A percentile compares a stretch with the other conserved stretches of the same genome.
phyloP scores from a whole-genome alignment of 345 rosid species.

The Limnanthes douglasii region DNA sequence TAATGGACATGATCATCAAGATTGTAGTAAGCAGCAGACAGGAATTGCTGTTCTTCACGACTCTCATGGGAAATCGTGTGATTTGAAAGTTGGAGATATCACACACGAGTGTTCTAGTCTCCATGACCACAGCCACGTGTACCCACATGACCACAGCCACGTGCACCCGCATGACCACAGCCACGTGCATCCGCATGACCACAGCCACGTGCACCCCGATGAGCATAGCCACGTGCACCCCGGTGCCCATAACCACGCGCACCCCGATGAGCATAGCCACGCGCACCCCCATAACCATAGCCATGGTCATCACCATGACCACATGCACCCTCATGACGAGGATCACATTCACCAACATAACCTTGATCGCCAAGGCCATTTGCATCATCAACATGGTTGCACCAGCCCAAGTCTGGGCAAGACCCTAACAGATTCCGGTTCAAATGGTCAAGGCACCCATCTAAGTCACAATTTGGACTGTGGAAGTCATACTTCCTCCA shows the following conservation, averaged over 20 bases:
- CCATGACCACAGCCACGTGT: slow-evolving; percentile 1
- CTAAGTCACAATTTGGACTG: slow-evolving; percentile 7
- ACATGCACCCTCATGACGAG: slow-evolving; percentile 10
- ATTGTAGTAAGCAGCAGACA: slow-evolving; percentile 22
- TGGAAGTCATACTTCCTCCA: slow-evolving; percentile 6
- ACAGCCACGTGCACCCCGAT: not conserved
- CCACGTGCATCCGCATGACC: not conserved
- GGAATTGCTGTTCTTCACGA: slow-evolving; percentile 20
- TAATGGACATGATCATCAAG: slow-evolving; percentile 14
- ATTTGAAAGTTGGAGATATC: not conserved
- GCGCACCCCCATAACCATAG: slow-evolving; percentile 5
- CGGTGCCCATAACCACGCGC: not conserved
- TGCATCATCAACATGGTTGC: slow-evolving; percentile 8
- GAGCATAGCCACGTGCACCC: slow-evolving; percentile 4
- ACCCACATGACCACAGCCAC: not conserved
- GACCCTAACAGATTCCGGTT: not conserved
- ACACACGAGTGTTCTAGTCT: not conserved
- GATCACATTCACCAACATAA: slow-evolving; percentile 5
- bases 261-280: slow-evolving; percentile 3
- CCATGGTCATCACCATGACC: slow-evolving; percentile 9
- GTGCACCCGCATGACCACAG: not conserved
- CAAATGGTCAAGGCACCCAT: not conserved
- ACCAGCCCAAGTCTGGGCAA: slow-evolving; percentile 6
- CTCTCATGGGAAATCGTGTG: slow-evolving; percentile 15
- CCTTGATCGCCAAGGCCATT: too few species aligned